Evolutionary conservation across 192 early-diverging fungal genomes (phyloP).

Genomic region (Irineochytrium annulatum): DNA sequence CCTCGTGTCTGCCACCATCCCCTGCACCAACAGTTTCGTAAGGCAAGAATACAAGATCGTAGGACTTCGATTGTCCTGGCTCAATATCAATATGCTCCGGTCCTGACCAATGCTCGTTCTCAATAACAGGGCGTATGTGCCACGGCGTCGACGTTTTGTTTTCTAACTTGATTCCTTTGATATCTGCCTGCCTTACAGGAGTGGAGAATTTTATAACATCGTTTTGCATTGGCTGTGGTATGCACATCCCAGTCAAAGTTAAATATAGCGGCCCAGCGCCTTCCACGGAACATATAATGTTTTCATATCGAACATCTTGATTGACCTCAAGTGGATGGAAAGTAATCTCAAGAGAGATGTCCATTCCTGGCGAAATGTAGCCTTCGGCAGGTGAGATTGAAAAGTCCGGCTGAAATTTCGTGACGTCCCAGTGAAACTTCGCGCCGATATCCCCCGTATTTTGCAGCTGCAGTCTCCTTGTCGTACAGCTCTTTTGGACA

Average conservation of each 20-base stretch:
- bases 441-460: slow-evolving; percentile 58
- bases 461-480: slow-evolving; percentile 48
- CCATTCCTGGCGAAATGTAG: slow-evolving; percentile 62
- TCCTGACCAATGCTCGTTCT: slow-evolving; percentile 55
- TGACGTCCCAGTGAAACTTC: slow-evolving; percentile 50
- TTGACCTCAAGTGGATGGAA: slow-evolving; percentile 56
- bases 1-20: slow-evolving; percentile 55
- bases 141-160: slow-evolving; percentile 46
- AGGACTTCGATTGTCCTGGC: slow-evolving; percentile 47
- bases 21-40: slow-evolving; percentile 44
- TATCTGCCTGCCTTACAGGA: slow-evolving; percentile 50
- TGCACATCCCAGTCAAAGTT: slow-evolving; percentile 55
- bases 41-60: slow-evolving; percentile 53
- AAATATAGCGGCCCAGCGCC: slow-evolving; percentile 39
- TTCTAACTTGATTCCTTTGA: slow-evolving; percentile 44
- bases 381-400: slow-evolving; percentile 56
- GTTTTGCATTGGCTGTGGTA: slow-evolving; percentile 50
- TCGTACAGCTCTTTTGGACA: slow-evolving; percentile 51
- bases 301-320: slow-evolving; percentile 54
- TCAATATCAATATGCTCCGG: slow-evolving; percentile 53
- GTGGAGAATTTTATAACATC: slow-evolving; percentile 53
- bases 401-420: slow-evolving; percentile 49
- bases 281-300: slow-evolving; percentile 45
- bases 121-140: slow-evolving; percentile 57
- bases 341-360: slow-evolving; percentile 53